Evolutionary conservation across 768 basidiomycete genomes (phyloP), one percentile per base, ranked within the genome.

Genomic region (Pisolithus albus): DNA sequence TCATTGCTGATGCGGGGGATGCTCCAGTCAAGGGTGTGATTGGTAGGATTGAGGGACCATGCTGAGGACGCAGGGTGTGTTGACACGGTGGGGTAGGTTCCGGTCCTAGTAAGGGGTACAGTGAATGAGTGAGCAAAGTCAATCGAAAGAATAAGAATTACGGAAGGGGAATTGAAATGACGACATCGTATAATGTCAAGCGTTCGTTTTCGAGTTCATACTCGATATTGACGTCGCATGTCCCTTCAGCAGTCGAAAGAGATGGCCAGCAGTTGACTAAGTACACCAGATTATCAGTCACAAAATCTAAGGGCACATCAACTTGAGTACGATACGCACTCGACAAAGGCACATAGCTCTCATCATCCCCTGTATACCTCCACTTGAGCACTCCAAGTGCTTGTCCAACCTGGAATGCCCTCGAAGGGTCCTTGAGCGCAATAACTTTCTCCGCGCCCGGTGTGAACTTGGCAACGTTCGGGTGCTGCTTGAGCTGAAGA

Each of bases 181-280:
- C 76, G 21, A 94, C 80, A 64, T 97, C 90, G 65, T 89, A 81
- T 2, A 97, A 75, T 0, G 82, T 81, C 49, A 97, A 70, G 45
- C 77, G 78, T 56, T 87, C 79, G 56, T 92, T 88, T 64, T 95
- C 92, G 43, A 98, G 85, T 65, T 98, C 94, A 64, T 96, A 97
- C 69, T 97, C 96, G 56, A 98, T 90, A 69, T 89, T 94, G 53
- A 98, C 90, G 56, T 95, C 92, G 58, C 85, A 88, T 1, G 86
- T 86, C n/a, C 92, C 92, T 54, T 92, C 87, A 59, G 90, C 91
- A 59, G 90, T 91, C 37, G 88, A 84, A 6, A 90, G 87, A 11
- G 92, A 85, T 11, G 94, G 96, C 94, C 94, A 98, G 70, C 92
- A 94, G 64, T 92, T 99, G 66, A 99, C 94, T 93, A 57, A 18